Evolutionary conservation across 2,329 filamentous ascomycete species (phyloP), one percentile per base, ranked within the genome.

Genomic region (Stemphylium vesicarium): DNA sequence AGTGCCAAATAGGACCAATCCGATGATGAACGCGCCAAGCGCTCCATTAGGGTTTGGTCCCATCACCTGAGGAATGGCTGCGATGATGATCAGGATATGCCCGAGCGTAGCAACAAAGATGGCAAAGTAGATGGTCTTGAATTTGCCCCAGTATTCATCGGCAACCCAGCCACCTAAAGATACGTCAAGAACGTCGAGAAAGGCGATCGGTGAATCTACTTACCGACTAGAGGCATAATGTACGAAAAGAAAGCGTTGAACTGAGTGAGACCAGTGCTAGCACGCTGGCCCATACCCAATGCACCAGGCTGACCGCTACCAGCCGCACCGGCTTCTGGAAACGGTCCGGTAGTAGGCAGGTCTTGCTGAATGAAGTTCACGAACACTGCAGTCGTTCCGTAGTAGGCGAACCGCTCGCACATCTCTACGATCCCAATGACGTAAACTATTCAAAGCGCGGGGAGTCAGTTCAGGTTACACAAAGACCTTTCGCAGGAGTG

Each of bases 61-160:
- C 24, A 77, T 71, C 2, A 75, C 62, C 58, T 81, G 80, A 35
- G 84, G 84, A 0, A 79, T 73, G 0, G 82, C 77, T 0, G 83
- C 82, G 0, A 80, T 75, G 63, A 82, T 79, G 47, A 86, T 74
- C 50, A 85, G 76, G 43, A 84, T 63, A 50, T 84, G 77, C 55
- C 83, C 84, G 18, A 78, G 58, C 32, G 87, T 79, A 72, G 88
- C 88, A 58, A 88, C 74, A 29, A 75, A 61, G 50, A 81, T 81
- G 65, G 85, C 85, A 53, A 80, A 63, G 33, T 82, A 72, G 35
- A 87, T 82, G 1, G 84, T 84, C 63, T 82, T 84, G 70, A 84
- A 85, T 63, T 84, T 82, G 39, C 85, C 84, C 38, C 84, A 75
- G 68, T 84, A 85, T 35, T 82, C 79, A 65, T 87, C 85, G 11